phyloP scores from a whole-genome alignment of 2,329 filamentous ascomycete species.

The Zasmidium angulare region DNA sequence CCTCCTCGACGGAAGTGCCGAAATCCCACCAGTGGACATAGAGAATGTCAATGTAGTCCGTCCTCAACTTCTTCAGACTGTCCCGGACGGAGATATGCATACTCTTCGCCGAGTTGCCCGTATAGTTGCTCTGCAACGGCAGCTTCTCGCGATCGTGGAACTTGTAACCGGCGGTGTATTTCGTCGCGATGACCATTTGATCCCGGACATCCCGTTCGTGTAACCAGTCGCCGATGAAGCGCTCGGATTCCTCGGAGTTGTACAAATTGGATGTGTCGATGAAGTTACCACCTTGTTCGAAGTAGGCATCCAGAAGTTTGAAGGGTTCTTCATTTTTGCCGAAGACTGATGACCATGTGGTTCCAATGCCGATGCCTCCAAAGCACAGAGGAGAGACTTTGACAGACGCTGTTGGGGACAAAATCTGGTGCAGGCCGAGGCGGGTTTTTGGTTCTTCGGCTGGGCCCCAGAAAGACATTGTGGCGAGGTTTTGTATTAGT shows the following conservation, averaged over 20 bases:
- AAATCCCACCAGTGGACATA: constrained; percentile 39
- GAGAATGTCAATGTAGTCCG: constrained; percentile 64
- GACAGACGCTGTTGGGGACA: constrained; percentile 2
- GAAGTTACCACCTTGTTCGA: constrained; percentile 37
- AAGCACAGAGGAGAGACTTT: constrained; percentile 2
- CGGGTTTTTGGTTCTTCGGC: not conserved
- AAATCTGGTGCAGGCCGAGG: not conserved
- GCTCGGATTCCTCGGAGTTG: constrained; percentile 32
- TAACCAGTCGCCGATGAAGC: constrained; percentile 31
- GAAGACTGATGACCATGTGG: constrained; percentile 2
- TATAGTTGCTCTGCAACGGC: constrained; percentile 46
- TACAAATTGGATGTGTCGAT: constrained; percentile 45
- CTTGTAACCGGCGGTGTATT: constrained; percentile 33
- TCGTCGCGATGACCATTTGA: constrained; percentile 62
- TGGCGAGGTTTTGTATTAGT: not conserved
- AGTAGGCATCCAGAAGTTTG: constrained; percentile 32
- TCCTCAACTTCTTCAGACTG: constrained; percentile 55
- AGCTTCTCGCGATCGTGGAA: constrained; percentile 11
- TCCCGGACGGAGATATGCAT: constrained; percentile 50
- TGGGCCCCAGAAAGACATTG: not conserved
- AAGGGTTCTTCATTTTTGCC: constrained; percentile 6
- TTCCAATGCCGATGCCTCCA: constrained; percentile 7
- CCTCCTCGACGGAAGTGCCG: constrained; percentile 54
- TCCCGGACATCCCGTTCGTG: constrained; percentile 52
- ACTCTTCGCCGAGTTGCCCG: constrained; percentile 63